These are phyloP conservation scores for Marchantia polymorpha DNA, from an alignment of 225 moss, liverwort and hornwort genomes.

Conservation along the genomic window DNA sequence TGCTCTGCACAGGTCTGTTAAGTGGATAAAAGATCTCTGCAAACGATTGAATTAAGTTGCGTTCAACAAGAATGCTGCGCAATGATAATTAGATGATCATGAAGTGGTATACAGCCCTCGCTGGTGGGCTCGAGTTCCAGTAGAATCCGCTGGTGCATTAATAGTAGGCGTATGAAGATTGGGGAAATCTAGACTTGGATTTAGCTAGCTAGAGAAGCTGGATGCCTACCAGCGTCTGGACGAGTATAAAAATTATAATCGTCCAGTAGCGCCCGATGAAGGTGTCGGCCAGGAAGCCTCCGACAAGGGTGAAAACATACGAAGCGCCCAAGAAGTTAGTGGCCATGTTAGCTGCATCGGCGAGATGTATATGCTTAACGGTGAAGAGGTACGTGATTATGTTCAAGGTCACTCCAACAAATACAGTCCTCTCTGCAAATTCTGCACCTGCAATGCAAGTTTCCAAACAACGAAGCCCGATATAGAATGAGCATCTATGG, in stretches of 20 bases:
- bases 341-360: slow-evolving; percentile 17
- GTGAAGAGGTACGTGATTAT: slow-evolving; percentile 3
- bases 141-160: too few relatives aligned
- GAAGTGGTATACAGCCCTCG: too few relatives aligned
- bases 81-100: too few relatives aligned
- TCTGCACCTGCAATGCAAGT: slow-evolving; percentile 9
- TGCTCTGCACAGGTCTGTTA: too few relatives aligned
- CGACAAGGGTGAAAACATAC: slow-evolving; percentile 3
- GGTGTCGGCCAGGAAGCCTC: slow-evolving; percentile 26
- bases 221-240: neutral
- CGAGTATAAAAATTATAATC: neutral
- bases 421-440: slow-evolving; percentile 9
- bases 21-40: too few relatives aligned
- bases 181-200: too few relatives aligned
- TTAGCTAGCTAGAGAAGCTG: too few relatives aligned
- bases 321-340: slow-evolving; percentile 19
- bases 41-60: too few relatives aligned
- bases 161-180: too few relatives aligned
- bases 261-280: slow-evolving; percentile 25
- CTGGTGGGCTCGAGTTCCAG: too few relatives aligned
- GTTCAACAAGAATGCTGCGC: too few relatives aligned
- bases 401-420: neutral
- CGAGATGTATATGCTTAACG: slow-evolving; percentile 17
- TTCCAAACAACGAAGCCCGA: neutral
- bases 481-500: neutral